phyloP scores from a whole-genome alignment of 2,329 filamentous ascomycete genomes.

The Pseudogymnoascus sp. region DNA sequence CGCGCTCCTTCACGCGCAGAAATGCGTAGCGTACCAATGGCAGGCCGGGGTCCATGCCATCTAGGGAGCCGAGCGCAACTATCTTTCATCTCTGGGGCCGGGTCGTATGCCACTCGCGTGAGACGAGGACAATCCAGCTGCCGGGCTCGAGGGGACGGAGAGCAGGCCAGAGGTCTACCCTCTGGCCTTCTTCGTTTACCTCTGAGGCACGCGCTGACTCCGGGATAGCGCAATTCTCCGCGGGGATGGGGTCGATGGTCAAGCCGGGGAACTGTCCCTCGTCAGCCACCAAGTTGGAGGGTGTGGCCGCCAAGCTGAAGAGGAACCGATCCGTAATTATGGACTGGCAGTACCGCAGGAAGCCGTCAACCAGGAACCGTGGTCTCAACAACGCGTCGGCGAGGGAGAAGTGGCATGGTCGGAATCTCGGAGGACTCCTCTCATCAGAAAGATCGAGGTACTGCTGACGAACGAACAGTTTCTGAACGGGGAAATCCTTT shows the following conservation, averaged over 20 bases:
- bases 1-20: not conserved
- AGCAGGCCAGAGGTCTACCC: not conserved
- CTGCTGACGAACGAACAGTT: not conserved
- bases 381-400: not conserved
- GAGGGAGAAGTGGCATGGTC: not conserved
- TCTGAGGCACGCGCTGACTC: not conserved
- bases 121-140: not conserved
- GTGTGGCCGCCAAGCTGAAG: not conserved
- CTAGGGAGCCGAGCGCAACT: not conserved
- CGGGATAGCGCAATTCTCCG: not conserved
- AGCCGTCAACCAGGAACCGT: not conserved
- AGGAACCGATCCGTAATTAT: not conserved
- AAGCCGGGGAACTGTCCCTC: not conserved
- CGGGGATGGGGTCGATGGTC: not conserved
- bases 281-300: not conserved
- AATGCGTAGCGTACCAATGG: not conserved
- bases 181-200: not conserved
- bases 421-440: not conserved
- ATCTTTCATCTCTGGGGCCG: not conserved
- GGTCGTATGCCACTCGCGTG: not conserved
- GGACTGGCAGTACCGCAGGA: not conserved
- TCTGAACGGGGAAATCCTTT: not conserved
- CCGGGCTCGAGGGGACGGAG: not conserved
- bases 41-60: not conserved
- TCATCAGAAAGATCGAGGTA: not conserved